Evolutionary conservation across 202 grass and related monocot species (phyloP), one percentile per base, ranked within the genome.

Genomic region (Elaeis oleifera): DNA sequence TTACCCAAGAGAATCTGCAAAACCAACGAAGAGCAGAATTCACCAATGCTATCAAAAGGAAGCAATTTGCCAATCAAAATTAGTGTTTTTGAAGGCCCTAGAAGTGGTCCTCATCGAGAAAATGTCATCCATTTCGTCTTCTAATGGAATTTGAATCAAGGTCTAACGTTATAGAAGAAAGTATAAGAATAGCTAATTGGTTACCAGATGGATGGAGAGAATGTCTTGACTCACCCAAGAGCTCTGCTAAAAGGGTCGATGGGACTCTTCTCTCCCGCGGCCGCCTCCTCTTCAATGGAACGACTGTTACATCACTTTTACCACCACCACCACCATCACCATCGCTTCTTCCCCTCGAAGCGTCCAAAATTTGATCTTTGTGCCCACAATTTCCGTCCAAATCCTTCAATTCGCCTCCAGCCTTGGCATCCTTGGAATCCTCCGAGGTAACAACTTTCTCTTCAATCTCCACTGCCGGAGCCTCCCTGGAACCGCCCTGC

Each of bases 241-340:
- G 92, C 92, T 76, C 88, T 83, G 62, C 83, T 81, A 53, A 97
- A 84, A 32, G 88, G 25, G 92, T 97, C 31, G 88, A 73, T 8
- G 84, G 87, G 27, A 96, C 90, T 71, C 65, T 86, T 58, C 90
- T 89, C 74, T 96, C 90, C 61, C 84, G 79, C 19, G 56, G 78
- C 28, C 54, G 81, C 69, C 81, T 72, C 69, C 78, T 90, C 68
- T 81, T 96, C 50, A 78, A 72, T 54, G 61, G 58, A 55, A 62
- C 59, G 59, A n/a, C 73, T 17, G 23, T 18, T 62, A 16, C 31
- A 16, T 24, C 36, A 55, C 4, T 66, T n/a, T 53, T 44, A 68
- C 56, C 68, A 62, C 61, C 62, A 6, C 14, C 23, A 6, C 14
- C 23, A 29, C 50, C 56, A 58, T 24, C 28, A 3, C 39, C 58